These are phyloP conservation scores for Kernera saxatilis DNA, from an alignment of 345 rosid genomes.

Conservation along the genomic window DNA sequence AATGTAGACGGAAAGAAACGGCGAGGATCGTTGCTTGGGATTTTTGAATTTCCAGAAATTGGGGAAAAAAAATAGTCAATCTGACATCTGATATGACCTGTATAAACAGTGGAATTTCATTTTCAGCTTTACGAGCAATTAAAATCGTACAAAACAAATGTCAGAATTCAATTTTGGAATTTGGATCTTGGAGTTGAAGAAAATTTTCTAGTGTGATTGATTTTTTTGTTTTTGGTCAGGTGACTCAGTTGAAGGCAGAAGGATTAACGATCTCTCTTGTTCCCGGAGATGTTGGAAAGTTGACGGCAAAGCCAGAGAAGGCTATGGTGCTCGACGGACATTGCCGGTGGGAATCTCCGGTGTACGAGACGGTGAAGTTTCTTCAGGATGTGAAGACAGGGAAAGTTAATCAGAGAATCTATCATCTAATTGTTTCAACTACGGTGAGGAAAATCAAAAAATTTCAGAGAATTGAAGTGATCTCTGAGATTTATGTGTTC, in stretches of 20 bases:
- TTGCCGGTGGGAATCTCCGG: constrained; percentile 77
- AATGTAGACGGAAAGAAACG: not conserved
- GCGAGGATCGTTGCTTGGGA: not conserved
- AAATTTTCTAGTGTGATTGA: not conserved
- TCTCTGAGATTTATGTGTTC: not conserved
- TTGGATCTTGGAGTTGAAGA: not conserved
- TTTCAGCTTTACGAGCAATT: not conserved
- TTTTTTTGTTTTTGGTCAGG: constrained; percentile 38
- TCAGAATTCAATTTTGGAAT: not conserved
- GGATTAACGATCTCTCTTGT: constrained; percentile 65
- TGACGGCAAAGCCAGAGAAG: constrained; percentile 61
- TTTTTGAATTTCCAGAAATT: not conserved
- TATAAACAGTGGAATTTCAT: not conserved
- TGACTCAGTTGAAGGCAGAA: constrained; percentile 65
- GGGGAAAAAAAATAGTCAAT: not conserved
- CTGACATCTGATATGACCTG: constrained; percentile 19
- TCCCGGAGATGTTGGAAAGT: constrained; percentile 77
- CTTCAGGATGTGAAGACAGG: constrained; percentile 54
- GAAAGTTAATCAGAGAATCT: constrained; percentile 56
- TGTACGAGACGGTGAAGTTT: constrained; percentile 69
- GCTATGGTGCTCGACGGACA: constrained; percentile 53
- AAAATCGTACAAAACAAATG: not conserved
- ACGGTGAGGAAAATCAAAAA: constrained; percentile 38
- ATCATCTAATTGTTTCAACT: constrained; percentile 67
- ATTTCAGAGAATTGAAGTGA: not conserved